Base-by-base conservation (phyloP, 1,284 basidiomycete genomes). In the Cutaneotrichosporon sp. region DNA sequence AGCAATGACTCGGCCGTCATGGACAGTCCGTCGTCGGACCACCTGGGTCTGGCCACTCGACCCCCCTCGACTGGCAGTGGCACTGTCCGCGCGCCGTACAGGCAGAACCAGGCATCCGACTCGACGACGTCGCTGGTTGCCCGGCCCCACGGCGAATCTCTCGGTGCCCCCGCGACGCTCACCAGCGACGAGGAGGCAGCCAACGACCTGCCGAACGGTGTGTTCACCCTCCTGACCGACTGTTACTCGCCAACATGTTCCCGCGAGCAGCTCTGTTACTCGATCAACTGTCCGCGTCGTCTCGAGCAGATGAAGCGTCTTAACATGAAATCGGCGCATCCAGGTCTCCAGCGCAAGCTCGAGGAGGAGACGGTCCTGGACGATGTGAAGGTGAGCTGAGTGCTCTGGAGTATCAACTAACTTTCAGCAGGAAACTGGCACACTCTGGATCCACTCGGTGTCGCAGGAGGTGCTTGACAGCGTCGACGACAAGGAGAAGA, bases 201-300 rank as follows among this genome's bases (percentile, higher is more conserved):
- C 33, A 72, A 74, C n/a, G 83, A 86, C 18, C 76, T 97, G 52
- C 96, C 96, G 1, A 86, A 88, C 1, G 96, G 96, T 41, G 93
- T 98, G 15, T 98, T 98, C 73, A 98, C 94, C 1, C 81, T 97
- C 34, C 79, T 99, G 55, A 96, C 93, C 1, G 91, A 96, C 70
- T 99, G 96, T 74, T 98, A 98, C 77, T 96, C 91, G 40, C 92
- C 96, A 15, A 99, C 96, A 22, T 98, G 96, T 76, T 89, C 90
- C 35, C 81, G 88, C 51, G 92, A 97, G 68, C 83, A 83, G 58
- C 77, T 97, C 15, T 99, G 96, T 77, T 98, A 99, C 76, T 90
- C 88, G 62, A 97, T 97, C 63, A 91, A 92, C 39, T 99, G 96
- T 74, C 96, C 96, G 0, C 77, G 94, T 49, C 78, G 94, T 52